Conservation (phyloP, 768 basidiomycete species). For the Crassisporium funariophilum region DNA sequence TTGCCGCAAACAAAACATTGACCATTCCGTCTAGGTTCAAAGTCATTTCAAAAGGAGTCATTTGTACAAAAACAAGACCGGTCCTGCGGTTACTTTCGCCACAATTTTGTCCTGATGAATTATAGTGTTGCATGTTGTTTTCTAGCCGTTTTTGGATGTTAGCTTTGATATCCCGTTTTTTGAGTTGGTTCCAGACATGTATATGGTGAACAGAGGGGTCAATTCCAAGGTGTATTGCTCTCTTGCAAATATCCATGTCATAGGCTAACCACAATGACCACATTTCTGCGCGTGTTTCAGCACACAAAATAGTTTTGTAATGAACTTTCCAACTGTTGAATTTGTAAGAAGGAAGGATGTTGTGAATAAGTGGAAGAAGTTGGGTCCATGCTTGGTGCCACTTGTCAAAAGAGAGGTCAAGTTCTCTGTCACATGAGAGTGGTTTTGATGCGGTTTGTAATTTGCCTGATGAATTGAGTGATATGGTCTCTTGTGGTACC, state of each 20-base stretch:
- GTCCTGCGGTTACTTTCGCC: too few species aligned
- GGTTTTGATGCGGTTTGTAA: conserved; percentile 12
- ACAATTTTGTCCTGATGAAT: too few species aligned
- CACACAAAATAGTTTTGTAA: conserved; percentile 10
- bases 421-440: conserved; percentile 12
- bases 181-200: conserved; percentile 14
- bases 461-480: conserved; percentile 3
- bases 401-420: conserved; percentile 19
- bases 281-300: conserved; percentile 4
- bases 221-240: conserved; percentile 1
- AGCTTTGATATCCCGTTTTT: conserved; percentile 3
- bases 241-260: conserved; percentile 15
- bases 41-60: neutral
- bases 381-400: conserved; percentile 24
- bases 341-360: conserved; percentile 15
- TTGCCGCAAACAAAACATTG: conserved; percentile 16
- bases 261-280: conserved; percentile 18
- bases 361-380: conserved; percentile 13
- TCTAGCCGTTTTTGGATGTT: neutral
- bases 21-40: neutral
- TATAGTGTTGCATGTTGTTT: too few species aligned
- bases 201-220: conserved; percentile 9
- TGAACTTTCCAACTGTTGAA: conserved; percentile 12
- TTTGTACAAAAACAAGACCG: neutral
- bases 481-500: neutral